Evolutionary conservation across 768 basidiomycete genomes (phyloP).

Genomic region (Phylloporus scabripes): DNA sequence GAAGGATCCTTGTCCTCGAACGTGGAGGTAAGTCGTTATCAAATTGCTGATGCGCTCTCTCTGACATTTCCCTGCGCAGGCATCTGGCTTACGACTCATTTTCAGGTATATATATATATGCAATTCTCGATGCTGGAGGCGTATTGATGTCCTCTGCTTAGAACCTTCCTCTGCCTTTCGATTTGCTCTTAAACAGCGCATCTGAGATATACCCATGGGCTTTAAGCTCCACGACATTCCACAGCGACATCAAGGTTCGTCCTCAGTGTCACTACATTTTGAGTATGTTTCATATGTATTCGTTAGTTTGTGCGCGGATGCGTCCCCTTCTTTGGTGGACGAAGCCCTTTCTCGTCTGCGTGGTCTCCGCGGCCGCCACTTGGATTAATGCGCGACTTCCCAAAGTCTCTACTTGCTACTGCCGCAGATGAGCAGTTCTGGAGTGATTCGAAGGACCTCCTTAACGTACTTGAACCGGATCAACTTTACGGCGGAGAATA

Average conservation of each 20-base stretch:
- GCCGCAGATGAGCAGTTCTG: slow-evolving; percentile 1
- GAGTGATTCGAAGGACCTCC: background rate
- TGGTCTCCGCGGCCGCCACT: slow-evolving; percentile 13
- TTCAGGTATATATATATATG: slow-evolving; percentile 1
- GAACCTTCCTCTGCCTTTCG: slow-evolving; percentile 9
- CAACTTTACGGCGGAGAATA: slow-evolving; percentile 2
- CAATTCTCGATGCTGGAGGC: background rate
- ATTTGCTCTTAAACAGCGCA: background rate
- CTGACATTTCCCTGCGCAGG: background rate
- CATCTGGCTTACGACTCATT: slow-evolving; percentile 10
- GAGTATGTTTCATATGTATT: background rate
- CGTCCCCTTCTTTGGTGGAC: slow-evolving; percentile 16
- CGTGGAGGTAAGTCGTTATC: slow-evolving; percentile 4
- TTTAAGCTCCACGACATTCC: slow-evolving; percentile 1
- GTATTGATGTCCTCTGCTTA: background rate
- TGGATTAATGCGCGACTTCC: slow-evolving; percentile 12
- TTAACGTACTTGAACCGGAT: background rate
- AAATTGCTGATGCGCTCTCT: background rate
- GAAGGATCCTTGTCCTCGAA: slow-evolving; percentile 16
- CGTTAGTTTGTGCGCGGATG: slow-evolving; percentile 11
- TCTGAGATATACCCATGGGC: slow-evolving; percentile 8
- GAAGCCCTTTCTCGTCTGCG: slow-evolving; percentile 14
- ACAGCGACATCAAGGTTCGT: slow-evolving; percentile 4
- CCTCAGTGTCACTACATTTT: background rate
- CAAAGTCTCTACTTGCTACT: slow-evolving; percentile 4